Evolutionary conservation across 176 grass and related monocot species (phyloP), one percentile per base, ranked within the genome.

Genomic region (Carex myosuroides): DNA sequence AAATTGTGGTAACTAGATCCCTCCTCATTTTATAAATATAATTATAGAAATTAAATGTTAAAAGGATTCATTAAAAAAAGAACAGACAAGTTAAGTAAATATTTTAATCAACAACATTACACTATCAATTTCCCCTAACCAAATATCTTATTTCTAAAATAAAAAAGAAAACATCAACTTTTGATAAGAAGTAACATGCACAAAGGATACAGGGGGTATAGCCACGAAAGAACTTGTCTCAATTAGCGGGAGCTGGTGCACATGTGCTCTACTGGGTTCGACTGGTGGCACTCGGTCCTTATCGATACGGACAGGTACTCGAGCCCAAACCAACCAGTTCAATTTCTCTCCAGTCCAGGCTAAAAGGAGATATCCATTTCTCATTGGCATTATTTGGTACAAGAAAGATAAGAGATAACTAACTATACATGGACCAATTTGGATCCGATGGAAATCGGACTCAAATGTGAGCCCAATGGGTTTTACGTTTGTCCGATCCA

Each of bases 231-330:
- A 55, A 59, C 2, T 12, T 56, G 57, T 9, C 77, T 80, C 33
- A 80, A 61, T 59, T 60, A 58, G 10, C 55, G 52, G 32, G 54
- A 80, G 54, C 77, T n/a, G 54, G 73, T 60, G 48, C 77, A 80
- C 77, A 80, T 80, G 77, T 60, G 77, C 77, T 29, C 26, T 18
- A n/a, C 77, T 60, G 50, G 52, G 50, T 60, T 72, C 69, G 41
- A 22, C 69, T 48, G 39, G 69, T 48, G 69, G 18, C 69, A 72
- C 48, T 72, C 39, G 69, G 41, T 73, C 70, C 70, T 50, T 26
- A 52, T 73, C 41, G 70, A 73, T 44, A 42, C 42, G 8, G 70
- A 73, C 70, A 73, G n/a, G 42, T 21, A 50, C 41, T 73, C 70
- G 70, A 74, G 44, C 70, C 70, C 42, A 48, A 73, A 48, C 39